A percentile compares a stretch with the other conserved stretches of the same genome.
Conservation (phyloP, 331 rosid species). For the Erythrophleum ivorense region DNA sequence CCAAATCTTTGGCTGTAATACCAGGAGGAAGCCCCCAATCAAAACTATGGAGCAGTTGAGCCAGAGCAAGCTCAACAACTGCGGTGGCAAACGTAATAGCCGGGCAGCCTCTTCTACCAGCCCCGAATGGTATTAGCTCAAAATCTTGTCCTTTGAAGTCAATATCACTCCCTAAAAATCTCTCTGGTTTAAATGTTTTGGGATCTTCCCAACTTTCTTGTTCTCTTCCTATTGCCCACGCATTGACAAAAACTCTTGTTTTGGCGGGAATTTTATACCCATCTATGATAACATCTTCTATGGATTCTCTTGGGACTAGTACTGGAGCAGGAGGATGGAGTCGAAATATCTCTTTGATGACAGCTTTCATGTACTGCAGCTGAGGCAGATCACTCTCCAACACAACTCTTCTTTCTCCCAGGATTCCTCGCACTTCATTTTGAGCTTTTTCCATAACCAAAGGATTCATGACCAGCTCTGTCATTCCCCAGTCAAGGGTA, state of each 20-base stretch:
- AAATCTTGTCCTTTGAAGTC: slow-evolving; percentile 66
- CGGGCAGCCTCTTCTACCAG: slow-evolving; percentile 76
- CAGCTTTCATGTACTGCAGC: slow-evolving; percentile 55
- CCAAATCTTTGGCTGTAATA: slow-evolving; percentile 54
- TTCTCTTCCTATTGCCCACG: slow-evolving; percentile 71
- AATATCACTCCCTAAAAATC: slow-evolving; percentile 56
- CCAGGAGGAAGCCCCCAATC: slow-evolving; percentile 79
- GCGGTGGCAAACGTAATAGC: slow-evolving; percentile 50
- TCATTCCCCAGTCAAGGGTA: slow-evolving; percentile 79
- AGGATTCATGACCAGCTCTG: slow-evolving; percentile 65
- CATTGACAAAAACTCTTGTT: slow-evolving; percentile 66
- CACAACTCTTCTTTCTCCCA: slow-evolving; percentile 51
- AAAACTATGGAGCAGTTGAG: slow-evolving; percentile 65
- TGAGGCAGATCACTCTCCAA: slow-evolving; percentile 60
- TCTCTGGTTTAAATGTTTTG: slow-evolving; percentile 58
- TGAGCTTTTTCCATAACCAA: slow-evolving; percentile 61
- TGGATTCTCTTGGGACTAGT: slow-evolving; percentile 73
- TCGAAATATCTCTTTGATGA: slow-evolving; percentile 62
- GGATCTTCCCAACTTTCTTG: slow-evolving; percentile 70
- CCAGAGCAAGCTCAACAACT: slow-evolving; percentile 62
- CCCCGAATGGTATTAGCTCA: slow-evolving; percentile 71
- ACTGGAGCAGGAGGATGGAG: slow-evolving; percentile 73
- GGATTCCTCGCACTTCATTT: slow-evolving; percentile 55
- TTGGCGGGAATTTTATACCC: slow-evolving; percentile 61
- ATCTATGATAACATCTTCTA: slow-evolving; percentile 56